These are phyloP conservation scores for Hericium rajendrae DNA, from an alignment of 768 basidiomycete genomes.

Conservation along the genomic window DNA sequence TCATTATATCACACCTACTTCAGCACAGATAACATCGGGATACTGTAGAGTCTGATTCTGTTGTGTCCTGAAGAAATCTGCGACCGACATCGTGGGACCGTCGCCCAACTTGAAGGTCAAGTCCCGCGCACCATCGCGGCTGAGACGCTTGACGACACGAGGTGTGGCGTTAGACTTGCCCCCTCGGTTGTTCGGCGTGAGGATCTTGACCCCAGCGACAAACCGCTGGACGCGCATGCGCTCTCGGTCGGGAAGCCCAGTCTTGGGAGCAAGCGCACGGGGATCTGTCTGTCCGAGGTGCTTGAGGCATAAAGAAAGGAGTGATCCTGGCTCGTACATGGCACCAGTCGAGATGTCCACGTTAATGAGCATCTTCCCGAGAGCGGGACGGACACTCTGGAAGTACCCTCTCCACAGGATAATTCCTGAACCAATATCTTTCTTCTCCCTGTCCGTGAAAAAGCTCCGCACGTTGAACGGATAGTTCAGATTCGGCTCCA, in stretches of 20 bases:
- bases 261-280: slow-evolving; percentile 29
- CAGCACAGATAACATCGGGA: slow-evolving; percentile 59
- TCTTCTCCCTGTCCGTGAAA: slow-evolving; percentile 49
- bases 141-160: slow-evolving; percentile 56
- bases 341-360: slow-evolving; percentile 71
- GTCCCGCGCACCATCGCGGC: slow-evolving; percentile 39
- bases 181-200: slow-evolving; percentile 24
- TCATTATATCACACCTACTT: slow-evolving; percentile 34
- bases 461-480: slow-evolving; percentile 72
- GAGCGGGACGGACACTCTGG: slow-evolving; percentile 64
- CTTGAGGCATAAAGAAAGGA: slow-evolving; percentile 50
- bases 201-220: slow-evolving; percentile 41
- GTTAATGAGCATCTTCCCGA: slow-evolving; percentile 58
- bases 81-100: slow-evolving; percentile 47
- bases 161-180: slow-evolving; percentile 19
- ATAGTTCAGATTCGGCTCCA: slow-evolving; percentile 58
- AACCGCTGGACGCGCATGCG: slow-evolving; percentile 46
- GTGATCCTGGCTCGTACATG: slow-evolving; percentile 59
- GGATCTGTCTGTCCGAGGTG: slow-evolving; percentile 32
- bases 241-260: slow-evolving; percentile 39
- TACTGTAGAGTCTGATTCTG: slow-evolving; percentile 44
- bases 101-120: slow-evolving; percentile 49
- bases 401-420: slow-evolving; percentile 75
- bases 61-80: slow-evolving; percentile 47
- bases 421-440: slow-evolving; percentile 51